These are phyloP conservation scores for Rhodotorula mucilaginosa DNA, from an alignment of 1,284 basidiomycete genomes.

Conservation along the genomic window DNA sequence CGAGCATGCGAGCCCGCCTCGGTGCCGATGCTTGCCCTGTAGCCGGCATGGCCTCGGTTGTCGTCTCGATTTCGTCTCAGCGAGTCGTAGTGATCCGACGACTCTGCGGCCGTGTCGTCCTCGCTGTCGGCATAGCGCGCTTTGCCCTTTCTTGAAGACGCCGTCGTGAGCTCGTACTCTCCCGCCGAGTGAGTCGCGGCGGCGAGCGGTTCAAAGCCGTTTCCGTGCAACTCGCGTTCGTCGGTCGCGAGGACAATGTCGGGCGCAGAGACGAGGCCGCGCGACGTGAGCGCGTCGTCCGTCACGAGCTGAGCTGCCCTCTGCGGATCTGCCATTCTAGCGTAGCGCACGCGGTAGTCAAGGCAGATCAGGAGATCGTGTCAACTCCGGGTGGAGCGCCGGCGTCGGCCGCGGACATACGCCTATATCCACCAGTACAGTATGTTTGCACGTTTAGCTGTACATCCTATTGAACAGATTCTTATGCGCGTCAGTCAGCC, in stretches of 20 bases:
- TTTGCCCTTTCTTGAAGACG: conserved; percentile 47
- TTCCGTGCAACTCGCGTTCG: conserved; percentile 52
- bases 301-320: conserved; percentile 44
- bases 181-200: background rate
- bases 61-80: conserved; percentile 35
- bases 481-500: no score
- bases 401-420: no score
- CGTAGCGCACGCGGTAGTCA: no score
- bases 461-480: no score
- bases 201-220: background rate
- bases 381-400: no score
- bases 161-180: background rate
- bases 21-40: background rate
- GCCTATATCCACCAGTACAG: no score
- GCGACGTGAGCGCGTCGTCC: conserved; percentile 50
- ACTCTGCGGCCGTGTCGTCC: conserved; percentile 6
- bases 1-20: background rate
- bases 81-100: background rate
- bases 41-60: conserved; percentile 31
- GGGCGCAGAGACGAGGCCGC: conserved; percentile 62
- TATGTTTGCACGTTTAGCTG: no score
- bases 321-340: conserved; percentile 52
- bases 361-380: no score
- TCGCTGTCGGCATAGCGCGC: conserved; percentile 54
- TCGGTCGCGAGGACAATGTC: conserved; percentile 54